Evolutionary conservation across 495 filamentous ascomycete species (phyloP).

Genomic region (Daldinia vernicosa): DNA sequence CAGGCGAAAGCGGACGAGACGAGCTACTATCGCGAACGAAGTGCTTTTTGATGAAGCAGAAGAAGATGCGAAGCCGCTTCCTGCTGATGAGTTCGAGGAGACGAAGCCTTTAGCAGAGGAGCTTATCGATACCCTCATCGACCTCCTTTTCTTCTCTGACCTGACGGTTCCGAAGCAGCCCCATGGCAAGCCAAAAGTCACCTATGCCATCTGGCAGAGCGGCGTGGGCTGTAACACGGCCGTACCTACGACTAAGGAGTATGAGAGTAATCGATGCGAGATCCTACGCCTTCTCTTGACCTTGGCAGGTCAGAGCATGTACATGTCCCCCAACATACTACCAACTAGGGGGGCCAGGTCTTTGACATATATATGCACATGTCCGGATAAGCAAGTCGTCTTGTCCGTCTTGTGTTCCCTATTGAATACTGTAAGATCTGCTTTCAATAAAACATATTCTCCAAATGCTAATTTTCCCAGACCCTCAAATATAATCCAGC

Average conservation of each 20-base stretch:
- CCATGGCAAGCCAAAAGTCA: conserved; percentile 80
- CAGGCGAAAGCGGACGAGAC: conserved; percentile 69
- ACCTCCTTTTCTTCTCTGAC: conserved; percentile 89
- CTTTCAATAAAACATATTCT: not conserved
- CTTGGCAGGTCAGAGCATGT: conserved; percentile 89
- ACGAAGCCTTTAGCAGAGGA: conserved; percentile 91
- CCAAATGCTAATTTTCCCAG: conserved; percentile 55
- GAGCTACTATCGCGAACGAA: conserved; percentile 66
- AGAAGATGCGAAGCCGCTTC: conserved; percentile 58
- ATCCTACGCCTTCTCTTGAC: conserved; percentile 87
- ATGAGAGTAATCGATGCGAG: conserved; percentile 91
- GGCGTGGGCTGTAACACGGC: conserved; percentile 94
- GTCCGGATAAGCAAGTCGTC: conserved; percentile 89
- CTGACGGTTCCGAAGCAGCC: conserved; percentile 78
- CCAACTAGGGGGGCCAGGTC: conserved; percentile 87
- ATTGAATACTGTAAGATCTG: conserved; percentile 83
- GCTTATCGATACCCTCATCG: conserved; percentile 88
- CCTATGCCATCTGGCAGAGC: conserved; percentile 96
- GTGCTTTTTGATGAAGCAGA: conserved; percentile 84
- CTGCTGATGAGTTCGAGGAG: conserved; percentile 76
- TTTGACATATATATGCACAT: conserved; percentile 86
- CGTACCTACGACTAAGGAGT: conserved; percentile 86
- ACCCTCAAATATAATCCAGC: conserved; percentile 97
- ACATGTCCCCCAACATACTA: conserved; percentile 82
- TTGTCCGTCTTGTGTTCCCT: conserved; percentile 90